Conservation (phyloP, 2,329 filamentous ascomycete species). For the Diaporthe sp. region DNA sequence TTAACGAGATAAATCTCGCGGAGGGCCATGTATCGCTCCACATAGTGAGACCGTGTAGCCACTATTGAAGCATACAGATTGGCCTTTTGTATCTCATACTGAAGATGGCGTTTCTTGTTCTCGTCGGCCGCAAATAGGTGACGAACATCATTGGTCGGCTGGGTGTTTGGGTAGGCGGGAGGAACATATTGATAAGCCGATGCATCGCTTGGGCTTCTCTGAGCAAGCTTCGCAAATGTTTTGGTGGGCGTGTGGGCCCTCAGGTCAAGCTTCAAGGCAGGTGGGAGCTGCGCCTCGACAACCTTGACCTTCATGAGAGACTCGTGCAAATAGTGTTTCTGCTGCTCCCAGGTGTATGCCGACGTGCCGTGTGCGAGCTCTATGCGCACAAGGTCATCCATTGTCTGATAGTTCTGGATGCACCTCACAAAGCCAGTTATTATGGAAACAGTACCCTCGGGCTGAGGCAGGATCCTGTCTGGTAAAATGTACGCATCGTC, state of each 20-base stretch:
- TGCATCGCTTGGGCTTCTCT: slow-evolving; percentile 54
- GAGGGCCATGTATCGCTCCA: slow-evolving; percentile 86
- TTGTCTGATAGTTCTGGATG: slow-evolving; percentile 81
- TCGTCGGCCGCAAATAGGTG: slow-evolving; percentile 61
- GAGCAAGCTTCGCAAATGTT: slow-evolving; percentile 41
- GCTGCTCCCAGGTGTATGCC: slow-evolving; percentile 81
- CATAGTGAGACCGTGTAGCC: slow-evolving; percentile 83
- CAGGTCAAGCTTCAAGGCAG: slow-evolving; percentile 62
- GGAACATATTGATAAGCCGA: slow-evolving; percentile 63
- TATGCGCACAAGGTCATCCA: slow-evolving; percentile 81
- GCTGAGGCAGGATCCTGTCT: slow-evolving; percentile 76
- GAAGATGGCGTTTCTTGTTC: slow-evolving; percentile 65
- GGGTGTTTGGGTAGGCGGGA: slow-evolving; percentile 57
- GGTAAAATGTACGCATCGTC: slow-evolving; percentile 85
- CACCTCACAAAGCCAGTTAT: slow-evolving; percentile 85
- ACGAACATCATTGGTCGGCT: slow-evolving; percentile 61
- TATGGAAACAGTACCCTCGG: slow-evolving; percentile 73
- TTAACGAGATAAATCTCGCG: slow-evolving; percentile 71
- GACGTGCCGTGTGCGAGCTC: slow-evolving; percentile 86
- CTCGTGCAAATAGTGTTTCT: slow-evolving; percentile 77
- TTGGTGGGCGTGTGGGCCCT: slow-evolving; percentile 58
- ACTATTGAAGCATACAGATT: slow-evolving; percentile 88
- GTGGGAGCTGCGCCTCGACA: slow-evolving; percentile 74
- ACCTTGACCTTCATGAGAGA: slow-evolving; percentile 77
- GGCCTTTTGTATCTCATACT: slow-evolving; percentile 91